These are phyloP conservation scores for Ruellia speciosa DNA, from an alignment of 305 asterid genomes.

Conservation along the genomic window DNA sequence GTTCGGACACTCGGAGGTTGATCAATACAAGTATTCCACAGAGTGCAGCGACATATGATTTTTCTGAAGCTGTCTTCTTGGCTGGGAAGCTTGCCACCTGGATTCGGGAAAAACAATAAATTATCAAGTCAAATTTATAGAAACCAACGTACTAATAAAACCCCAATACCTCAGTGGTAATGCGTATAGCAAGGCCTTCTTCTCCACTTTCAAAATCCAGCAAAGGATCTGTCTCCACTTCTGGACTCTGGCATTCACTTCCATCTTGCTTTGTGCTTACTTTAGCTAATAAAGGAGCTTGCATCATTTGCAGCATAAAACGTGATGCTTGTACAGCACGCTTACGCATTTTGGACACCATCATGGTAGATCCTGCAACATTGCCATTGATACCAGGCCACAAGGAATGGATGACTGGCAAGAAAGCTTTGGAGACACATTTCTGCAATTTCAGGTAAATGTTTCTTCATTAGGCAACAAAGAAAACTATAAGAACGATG, in stretches of 20 bases:
- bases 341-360: constrained; percentile 78
- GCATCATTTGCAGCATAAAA: constrained; percentile 95
- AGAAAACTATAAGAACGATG: background rate
- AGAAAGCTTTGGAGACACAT: constrained; percentile 69
- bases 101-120: background rate
- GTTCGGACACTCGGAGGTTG: constrained; percentile 61
- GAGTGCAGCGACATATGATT: constrained; percentile 64
- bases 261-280: constrained; percentile 30
- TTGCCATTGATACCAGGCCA: constrained; percentile 88
- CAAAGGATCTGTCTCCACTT: constrained; percentile 27
- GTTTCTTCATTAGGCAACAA: background rate
- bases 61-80: constrained; percentile 82
- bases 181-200: constrained; percentile 87
- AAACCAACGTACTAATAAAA: background rate
- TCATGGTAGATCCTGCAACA: constrained; percentile 43
- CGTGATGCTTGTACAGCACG: constrained; percentile 89
- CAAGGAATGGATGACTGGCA: constrained; percentile 72
- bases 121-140: background rate
- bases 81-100: constrained; percentile 56
- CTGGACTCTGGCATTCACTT: constrained; percentile 29
- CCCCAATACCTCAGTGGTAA: constrained; percentile 68
- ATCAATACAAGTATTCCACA: constrained; percentile 62
- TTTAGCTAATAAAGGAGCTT: constrained; percentile 54
- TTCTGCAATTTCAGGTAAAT: constrained; percentile 41
- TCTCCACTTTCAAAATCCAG: constrained; percentile 59